These are phyloP conservation scores for Jimgerdemannia lactiflua DNA, from an alignment of 192 early-diverging fungal species.

Conservation along the genomic window DNA sequence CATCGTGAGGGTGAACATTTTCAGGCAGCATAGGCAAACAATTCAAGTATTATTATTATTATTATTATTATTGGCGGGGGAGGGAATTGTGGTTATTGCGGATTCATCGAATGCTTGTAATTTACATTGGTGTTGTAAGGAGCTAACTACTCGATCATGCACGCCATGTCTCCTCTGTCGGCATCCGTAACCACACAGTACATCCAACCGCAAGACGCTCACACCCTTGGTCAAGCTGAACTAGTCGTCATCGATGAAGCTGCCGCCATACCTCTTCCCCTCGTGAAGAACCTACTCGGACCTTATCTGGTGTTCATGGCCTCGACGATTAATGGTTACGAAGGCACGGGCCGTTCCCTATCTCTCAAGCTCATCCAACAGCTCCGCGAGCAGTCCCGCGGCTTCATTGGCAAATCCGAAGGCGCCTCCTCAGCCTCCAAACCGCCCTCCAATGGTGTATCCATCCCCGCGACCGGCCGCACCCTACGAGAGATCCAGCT, in stretches of 20 bases:
- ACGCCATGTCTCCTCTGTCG: too few relatives aligned
- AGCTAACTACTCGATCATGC: too few relatives aligned
- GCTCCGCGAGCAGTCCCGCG: conserved; percentile 88
- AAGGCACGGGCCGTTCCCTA: conserved; percentile 96
- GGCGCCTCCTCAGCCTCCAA: conserved; percentile 34
- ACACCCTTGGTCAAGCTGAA: conserved; percentile 94
- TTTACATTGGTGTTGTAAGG: too few relatives aligned
- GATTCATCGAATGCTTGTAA: background rate
- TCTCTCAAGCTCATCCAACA: conserved; percentile 95
- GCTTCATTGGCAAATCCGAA: conserved; percentile 50
- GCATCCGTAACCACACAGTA: conserved; percentile 58
- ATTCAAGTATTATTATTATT: too few relatives aligned
- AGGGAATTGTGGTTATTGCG: background rate
- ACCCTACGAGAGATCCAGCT: conserved; percentile 88
- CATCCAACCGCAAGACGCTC: conserved; percentile 94
- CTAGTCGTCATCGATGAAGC: conserved; percentile 98
- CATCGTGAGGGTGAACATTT: conserved; percentile 94
- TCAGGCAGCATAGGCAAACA: conserved; percentile 95
- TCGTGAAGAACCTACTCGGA: conserved; percentile 89
- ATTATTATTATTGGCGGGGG: background rate
- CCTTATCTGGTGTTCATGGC: conserved; percentile 98
- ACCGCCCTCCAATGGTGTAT: conserved; percentile 36
- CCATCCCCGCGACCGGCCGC: conserved; percentile 50
- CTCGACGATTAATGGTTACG: conserved; percentile 99
- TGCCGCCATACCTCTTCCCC: conserved; percentile 93